Percentiles rank a stretch among this genome's conserved stretches.
These are phyloP conservation scores for Paradendryphiella salina DNA, from an alignment of 2,329 filamentous ascomycete species.

Conservation along the genomic window DNA sequence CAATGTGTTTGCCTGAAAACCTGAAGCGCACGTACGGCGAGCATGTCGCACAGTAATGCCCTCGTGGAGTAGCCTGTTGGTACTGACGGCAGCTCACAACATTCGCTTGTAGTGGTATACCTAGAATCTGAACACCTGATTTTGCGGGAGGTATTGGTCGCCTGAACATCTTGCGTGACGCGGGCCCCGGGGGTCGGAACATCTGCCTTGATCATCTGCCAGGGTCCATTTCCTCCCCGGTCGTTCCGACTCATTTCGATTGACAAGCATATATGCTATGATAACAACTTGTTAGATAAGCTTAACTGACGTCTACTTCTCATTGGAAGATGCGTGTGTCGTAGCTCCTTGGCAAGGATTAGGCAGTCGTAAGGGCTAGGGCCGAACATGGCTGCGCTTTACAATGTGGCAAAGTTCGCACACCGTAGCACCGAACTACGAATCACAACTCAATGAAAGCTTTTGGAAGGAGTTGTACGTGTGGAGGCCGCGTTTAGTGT, in stretches of 20 bases:
- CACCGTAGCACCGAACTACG: not conserved
- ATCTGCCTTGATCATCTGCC: constrained; percentile 5
- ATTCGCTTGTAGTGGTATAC: not conserved
- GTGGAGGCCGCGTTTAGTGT: constrained; percentile 3
- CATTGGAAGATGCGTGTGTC: constrained; percentile 11
- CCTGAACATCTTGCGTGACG: constrained; percentile 7
- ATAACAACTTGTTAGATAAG: constrained; percentile 5
- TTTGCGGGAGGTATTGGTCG: not conserved
- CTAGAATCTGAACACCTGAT: not conserved
- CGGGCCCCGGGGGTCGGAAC: constrained; percentile 3
- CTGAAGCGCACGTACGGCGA: not conserved
- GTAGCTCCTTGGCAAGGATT: constrained; percentile 10
- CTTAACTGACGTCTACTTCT: constrained; percentile 20
- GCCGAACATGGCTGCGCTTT: constrained; percentile 16
- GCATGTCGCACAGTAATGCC: not conserved
- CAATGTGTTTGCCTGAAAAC: not conserved
- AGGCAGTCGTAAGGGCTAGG: constrained; percentile 15
- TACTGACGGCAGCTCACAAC: not conserved
- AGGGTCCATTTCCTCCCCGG: not conserved
- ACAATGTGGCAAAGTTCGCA: constrained; percentile 18
- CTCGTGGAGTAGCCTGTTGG: not conserved
- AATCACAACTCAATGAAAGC: too few relatives aligned
- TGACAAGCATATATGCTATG: not conserved
- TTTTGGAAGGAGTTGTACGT: not conserved
- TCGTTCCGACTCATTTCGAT: constrained; percentile 2